These are phyloP conservation scores for Botrytis aclada DNA, from an alignment of 2,329 filamentous ascomycete genomes.

Conservation along the genomic window DNA sequence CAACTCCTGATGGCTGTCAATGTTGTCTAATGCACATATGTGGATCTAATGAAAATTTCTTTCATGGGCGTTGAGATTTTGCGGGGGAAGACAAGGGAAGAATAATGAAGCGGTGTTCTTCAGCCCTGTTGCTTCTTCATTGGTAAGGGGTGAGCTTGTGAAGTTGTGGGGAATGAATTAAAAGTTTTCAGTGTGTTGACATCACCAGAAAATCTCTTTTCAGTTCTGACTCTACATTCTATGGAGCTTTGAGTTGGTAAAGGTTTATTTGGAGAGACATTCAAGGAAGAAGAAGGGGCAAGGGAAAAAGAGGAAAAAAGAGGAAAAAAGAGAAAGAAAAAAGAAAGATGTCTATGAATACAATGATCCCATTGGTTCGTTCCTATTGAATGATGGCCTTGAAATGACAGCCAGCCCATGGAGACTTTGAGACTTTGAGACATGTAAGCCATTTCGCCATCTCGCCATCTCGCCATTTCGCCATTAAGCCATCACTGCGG, in stretches of 20 bases:
- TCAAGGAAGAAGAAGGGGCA: background rate
- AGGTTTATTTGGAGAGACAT: background rate
- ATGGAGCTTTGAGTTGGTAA: background rate
- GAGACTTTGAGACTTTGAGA: background rate
- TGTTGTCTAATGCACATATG: slow-evolving; percentile 5
- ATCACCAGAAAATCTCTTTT: slow-evolving; percentile 8
- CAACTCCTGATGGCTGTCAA: slow-evolving; percentile 9
- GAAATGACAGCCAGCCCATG: background rate
- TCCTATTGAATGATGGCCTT: background rate
- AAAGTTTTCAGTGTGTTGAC: slow-evolving; percentile 12
- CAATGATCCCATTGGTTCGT: background rate
- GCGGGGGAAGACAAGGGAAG: slow-evolving; percentile 10
- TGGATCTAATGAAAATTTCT: slow-evolving; percentile 15
- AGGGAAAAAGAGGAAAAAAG: background rate
- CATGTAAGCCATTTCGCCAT: background rate
- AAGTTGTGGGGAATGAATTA: slow-evolving; percentile 3
- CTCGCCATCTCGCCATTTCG: background rate
- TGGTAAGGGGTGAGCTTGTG: background rate
- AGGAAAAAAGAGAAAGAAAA: background rate
- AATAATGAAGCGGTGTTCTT: background rate
- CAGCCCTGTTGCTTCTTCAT: slow-evolving; percentile 12
- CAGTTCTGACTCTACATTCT: background rate
- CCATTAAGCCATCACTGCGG: background rate
- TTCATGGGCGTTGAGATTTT: slow-evolving; percentile 6
- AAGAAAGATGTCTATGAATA: background rate